A percentile compares a stretch with the other conserved stretches of the same genome.
Evolutionary conservation across 805 yeast genomes (phyloP).

Genomic region (Wickerhamomyces subpelliculosus): DNA sequence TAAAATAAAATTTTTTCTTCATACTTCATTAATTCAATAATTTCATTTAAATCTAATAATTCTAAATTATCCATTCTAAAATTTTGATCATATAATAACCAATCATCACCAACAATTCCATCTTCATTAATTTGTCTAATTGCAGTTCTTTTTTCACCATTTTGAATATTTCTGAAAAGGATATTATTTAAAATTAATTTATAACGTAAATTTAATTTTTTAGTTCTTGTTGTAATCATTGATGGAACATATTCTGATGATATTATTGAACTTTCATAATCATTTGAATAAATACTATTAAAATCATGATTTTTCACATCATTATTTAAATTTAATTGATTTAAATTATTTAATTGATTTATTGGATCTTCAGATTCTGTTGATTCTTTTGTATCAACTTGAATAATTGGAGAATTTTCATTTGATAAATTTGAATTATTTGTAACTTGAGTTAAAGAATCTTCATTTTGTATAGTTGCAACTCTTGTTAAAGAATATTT

Average conservation of each 20-base stretch:
- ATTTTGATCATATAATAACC: slow-evolving; percentile 32
- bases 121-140: slow-evolving; percentile 20
- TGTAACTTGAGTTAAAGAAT: neutral
- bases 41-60: slow-evolving; percentile 26
- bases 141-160: slow-evolving; percentile 16
- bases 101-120: slow-evolving; percentile 30
- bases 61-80: slow-evolving; percentile 31
- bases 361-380: neutral
- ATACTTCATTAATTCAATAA: slow-evolving; percentile 20
- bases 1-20: slow-evolving; percentile 28
- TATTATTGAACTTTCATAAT: neutral
- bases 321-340: no score
- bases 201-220: slow-evolving; percentile 4
- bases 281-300: neutral
- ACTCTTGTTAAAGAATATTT: slow-evolving; percentile 9
- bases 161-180: slow-evolving; percentile 13
- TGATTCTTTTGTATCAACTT: neutral
- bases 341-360: neutral
- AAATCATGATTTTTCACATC: neutral
- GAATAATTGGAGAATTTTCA: neutral
- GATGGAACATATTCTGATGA: neutral
- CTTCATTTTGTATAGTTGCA: slow-evolving; percentile 6
- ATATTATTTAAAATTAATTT: slow-evolving; percentile 15
- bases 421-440: neutral
- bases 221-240: slow-evolving; percentile 3